Evolutionary conservation across 2,329 filamentous ascomycete species (phyloP).

Genomic region (Aspergillus aculeatus): DNA sequence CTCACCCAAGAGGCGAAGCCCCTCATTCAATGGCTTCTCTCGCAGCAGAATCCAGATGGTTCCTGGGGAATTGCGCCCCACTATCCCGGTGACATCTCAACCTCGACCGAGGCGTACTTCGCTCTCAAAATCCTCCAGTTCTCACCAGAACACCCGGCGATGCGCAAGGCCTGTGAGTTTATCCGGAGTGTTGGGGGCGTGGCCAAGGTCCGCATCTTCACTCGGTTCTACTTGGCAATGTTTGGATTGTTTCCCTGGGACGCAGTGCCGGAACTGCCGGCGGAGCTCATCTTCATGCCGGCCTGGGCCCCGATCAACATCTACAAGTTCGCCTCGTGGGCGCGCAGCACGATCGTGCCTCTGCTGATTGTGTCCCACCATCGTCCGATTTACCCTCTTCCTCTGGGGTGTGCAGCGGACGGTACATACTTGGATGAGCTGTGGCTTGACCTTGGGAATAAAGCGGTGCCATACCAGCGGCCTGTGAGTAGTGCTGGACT

Average conservation of each 20-base stretch:
- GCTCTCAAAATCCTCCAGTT: conserved; percentile 33
- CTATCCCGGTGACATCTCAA: conserved; percentile 24
- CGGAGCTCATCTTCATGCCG: conserved; percentile 35
- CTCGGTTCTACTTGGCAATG: conserved; percentile 26
- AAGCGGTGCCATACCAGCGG: conserved; percentile 20
- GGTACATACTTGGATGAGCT: conserved; percentile 34
- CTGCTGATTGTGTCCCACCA: conserved; percentile 25
- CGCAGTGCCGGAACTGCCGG: conserved; percentile 32
- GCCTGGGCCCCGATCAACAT: conserved; percentile 28
- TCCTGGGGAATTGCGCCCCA: conserved; percentile 30
- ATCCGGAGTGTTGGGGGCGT: conserved; percentile 28
- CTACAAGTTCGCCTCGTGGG: conserved; percentile 29
- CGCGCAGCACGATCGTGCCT: conserved; percentile 13
- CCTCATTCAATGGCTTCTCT: conserved; percentile 13
- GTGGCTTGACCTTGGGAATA: conserved; percentile 26
- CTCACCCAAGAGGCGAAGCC: conserved; percentile 6
- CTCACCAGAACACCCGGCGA: conserved; percentile 6
- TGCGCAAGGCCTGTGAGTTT: conserved; percentile 23
- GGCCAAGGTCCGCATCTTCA: conserved; percentile 31
- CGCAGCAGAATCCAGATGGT: conserved; percentile 27
- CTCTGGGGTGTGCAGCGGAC: conserved; percentile 20
- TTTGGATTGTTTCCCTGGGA: conserved; percentile 38
- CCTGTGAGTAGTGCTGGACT: background rate
- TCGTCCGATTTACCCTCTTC: conserved; percentile 28
- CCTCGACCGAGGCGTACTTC: conserved; percentile 33